Conservation (phyloP, 345 rosid species). For the Carallia pectinifolia region DNA sequence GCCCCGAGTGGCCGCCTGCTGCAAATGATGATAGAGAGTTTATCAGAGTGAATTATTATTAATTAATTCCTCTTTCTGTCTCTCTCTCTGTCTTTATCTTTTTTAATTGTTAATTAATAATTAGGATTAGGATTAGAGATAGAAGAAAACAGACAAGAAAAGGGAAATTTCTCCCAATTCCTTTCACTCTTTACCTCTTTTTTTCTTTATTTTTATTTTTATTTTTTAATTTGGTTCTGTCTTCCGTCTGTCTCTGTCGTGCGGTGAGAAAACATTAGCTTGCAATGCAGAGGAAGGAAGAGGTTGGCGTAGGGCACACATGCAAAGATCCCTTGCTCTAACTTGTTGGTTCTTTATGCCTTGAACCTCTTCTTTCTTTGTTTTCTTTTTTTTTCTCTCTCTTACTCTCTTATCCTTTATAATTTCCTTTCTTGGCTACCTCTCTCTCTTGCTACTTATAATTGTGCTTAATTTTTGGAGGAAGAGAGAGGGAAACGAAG, state of each 20-base stretch:
- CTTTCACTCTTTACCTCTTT: conserved; percentile 10
- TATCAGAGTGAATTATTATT: background rate
- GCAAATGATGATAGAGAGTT: conserved; percentile 10
- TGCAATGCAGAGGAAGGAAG: conserved; percentile 42
- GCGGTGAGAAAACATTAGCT: conserved; percentile 30
- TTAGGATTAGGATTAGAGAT: conserved; percentile 16
- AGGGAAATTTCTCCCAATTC: conserved; percentile 15
- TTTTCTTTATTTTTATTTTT: background rate
- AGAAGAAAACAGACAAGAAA: conserved; percentile 26
- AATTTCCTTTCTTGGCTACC: conserved; percentile 12
- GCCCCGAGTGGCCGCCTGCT: conserved; percentile 2
- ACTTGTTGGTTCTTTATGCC: conserved; percentile 19
- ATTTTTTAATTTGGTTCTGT: background rate
- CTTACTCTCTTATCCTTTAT: background rate
- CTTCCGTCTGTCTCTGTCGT: conserved; percentile 7
- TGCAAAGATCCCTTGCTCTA: conserved; percentile 49
- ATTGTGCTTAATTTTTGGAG: conserved; percentile 18
- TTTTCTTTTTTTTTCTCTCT: background rate
- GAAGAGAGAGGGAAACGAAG: conserved; percentile 32
- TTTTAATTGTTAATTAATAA: background rate
- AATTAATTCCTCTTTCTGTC: background rate
- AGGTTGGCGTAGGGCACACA: conserved; percentile 10
- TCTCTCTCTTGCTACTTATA: background rate
- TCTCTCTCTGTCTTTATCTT: background rate
- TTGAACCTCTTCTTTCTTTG: conserved; percentile 9